phyloP scores from a whole-genome alignment of 768 basidiomycete species.

The Nidularia pulvinata region DNA sequence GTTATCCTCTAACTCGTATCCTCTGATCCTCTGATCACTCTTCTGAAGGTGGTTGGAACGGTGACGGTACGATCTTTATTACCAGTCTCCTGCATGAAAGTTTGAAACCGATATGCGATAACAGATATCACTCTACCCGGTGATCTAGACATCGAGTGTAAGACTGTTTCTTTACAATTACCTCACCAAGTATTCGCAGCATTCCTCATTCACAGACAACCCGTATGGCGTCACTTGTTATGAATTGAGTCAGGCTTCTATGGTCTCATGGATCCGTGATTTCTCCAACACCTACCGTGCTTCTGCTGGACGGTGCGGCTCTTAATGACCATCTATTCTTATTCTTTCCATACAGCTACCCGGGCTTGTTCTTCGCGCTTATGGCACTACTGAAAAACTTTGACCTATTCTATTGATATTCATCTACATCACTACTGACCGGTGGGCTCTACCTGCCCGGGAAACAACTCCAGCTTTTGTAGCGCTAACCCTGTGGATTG shows the following conservation, averaged over 20 bases:
- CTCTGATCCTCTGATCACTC: neutral
- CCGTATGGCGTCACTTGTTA: constrained; percentile 54
- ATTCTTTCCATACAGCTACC: constrained; percentile 27
- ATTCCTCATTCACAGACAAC: no score
- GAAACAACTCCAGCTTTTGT: constrained; percentile 50
- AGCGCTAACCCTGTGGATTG: constrained; percentile 64
- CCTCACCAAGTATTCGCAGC: no score
- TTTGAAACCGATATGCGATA: no score
- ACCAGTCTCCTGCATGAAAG: no score
- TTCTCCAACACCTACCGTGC: constrained; percentile 62
- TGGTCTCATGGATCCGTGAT: constrained; percentile 65
- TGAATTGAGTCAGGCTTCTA: constrained; percentile 45
- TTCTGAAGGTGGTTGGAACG: constrained; percentile 47
- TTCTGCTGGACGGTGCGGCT: constrained; percentile 41
- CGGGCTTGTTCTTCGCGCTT: constrained; percentile 38
- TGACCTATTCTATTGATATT: constrained; percentile 24
- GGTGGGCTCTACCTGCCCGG: constrained; percentile 72
- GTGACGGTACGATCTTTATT: no score
- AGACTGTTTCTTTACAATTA: no score
- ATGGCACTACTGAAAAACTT: constrained; percentile 45
- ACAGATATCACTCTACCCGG: constrained; percentile 68
- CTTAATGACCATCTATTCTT: constrained; percentile 3
- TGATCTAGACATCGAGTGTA: constrained; percentile 64
- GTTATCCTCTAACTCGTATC: neutral
- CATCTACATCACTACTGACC: constrained; percentile 64